Base-by-base conservation (phyloP, 495 filamentous ascomycete species). In the Niebla homalea region DNA sequence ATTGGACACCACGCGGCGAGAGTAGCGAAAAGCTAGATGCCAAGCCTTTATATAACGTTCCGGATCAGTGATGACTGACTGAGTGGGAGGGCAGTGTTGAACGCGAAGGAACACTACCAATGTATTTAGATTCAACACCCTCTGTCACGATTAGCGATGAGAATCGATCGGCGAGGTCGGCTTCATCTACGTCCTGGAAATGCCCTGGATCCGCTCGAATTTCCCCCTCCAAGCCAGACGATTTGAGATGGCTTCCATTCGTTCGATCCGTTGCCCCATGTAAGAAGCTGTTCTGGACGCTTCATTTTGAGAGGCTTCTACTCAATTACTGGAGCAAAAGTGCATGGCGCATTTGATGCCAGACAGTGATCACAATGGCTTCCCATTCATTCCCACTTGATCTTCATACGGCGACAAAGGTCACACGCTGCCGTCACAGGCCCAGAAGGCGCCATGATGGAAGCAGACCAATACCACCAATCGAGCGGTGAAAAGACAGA, bases 401-500 rank as follows among this genome's bases (percentile, higher is more conserved):
- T 46, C 43, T 46, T 46, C 43, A 46, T 46, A 14, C 23, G 16
- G 23, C 43, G 43, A 46, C 43, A 46, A 25, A 46, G 18, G 32
- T 46, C 43, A 25, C 48, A 8, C 52, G 66, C 37, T 49, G n/a
- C n/a, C n/a, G n/a, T n/a, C n/a, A n/a, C n/a, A n/a, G n/a, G n/a
- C n/a, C n/a, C n/a, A n/a, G n/a, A n/a, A n/a, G n/a, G n/a, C n/a
- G n/a, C n/a, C n/a, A n/a, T n/a, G n/a, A n/a, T n/a, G n/a, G n/a
- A n/a, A n/a, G n/a, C n/a, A n/a, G n/a, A n/a, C n/a, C n/a, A n/a
- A n/a, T n/a, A n/a, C n/a, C n/a, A n/a, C n/a, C n/a, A n/a, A n/a
- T n/a, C n/a, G n/a, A n/a, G n/a, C n/a, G n/a, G n/a, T n/a, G n/a
- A n/a, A n/a, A n/a, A n/a, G n/a, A n/a, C n/a, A n/a, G n/a, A n/a